phyloP scores from a whole-genome alignment of 768 basidiomycete genomes.

The Boletus reticulatus region DNA sequence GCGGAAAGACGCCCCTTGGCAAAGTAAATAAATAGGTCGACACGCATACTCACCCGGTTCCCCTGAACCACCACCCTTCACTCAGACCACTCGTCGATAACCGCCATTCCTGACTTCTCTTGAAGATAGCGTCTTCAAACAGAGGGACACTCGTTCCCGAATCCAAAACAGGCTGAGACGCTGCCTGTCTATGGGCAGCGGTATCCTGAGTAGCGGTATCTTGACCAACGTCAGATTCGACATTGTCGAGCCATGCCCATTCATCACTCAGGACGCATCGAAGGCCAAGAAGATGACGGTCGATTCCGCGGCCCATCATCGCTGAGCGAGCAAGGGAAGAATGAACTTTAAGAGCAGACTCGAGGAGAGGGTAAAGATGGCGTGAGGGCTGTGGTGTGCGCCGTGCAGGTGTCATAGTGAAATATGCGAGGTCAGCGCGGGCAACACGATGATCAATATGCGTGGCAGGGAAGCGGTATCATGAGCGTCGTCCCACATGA shows the following conservation, averaged over 20 bases:
- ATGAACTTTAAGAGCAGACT: conserved; percentile 69
- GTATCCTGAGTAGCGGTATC: conserved; percentile 7
- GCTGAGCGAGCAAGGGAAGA: conserved; percentile 71
- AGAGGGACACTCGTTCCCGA: conserved; percentile 33
- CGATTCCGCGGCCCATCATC: conserved; percentile 79
- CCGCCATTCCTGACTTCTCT: conserved; percentile 77
- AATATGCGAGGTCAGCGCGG: background rate
- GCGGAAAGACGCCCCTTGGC: background rate
- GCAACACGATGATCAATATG: background rate
- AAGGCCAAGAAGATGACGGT: conserved; percentile 89
- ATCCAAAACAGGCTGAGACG: background rate
- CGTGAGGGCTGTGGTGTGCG: conserved; percentile 15
- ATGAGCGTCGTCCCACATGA: background rate
- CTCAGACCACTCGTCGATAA: conserved; percentile 88
- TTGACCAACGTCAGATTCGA: background rate
- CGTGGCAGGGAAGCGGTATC: conserved; percentile 1
- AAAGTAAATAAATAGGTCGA: background rate
- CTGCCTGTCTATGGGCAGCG: background rate
- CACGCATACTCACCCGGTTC: conserved; percentile 63
- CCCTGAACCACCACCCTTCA: conserved; percentile 81
- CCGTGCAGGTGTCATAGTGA: background rate
- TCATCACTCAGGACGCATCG: conserved; percentile 53
- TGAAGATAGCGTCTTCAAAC: conserved; percentile 78
- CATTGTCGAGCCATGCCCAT: conserved; percentile 26
- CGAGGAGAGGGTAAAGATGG: conserved; percentile 49